A percentile compares a stretch with the other conserved stretches of the same genome.
phyloP scores from a whole-genome alignment of 768 basidiomycete genomes.

The Naganishia friedmannii region DNA sequence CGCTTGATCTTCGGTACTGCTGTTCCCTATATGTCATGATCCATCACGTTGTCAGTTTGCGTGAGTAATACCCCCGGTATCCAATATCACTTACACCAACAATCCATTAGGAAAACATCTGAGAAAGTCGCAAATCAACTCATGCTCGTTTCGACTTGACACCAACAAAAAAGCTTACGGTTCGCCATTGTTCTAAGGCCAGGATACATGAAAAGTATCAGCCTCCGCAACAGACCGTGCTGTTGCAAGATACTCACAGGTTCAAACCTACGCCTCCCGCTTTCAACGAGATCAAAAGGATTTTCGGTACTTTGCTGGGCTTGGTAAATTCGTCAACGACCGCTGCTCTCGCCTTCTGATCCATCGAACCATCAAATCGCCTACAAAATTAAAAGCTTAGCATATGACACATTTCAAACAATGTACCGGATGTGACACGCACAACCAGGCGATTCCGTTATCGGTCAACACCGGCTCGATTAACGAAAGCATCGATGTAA shows the following conservation, averaged over 20 bases:
- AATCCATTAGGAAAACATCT: slow-evolving; percentile 22
- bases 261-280: slow-evolving; percentile 92
- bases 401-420: no score
- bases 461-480: slow-evolving; percentile 48
- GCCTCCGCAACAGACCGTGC: not conserved
- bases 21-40: slow-evolving; percentile 14
- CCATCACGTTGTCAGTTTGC: not conserved
- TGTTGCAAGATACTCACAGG: slow-evolving; percentile 51
- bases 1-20: slow-evolving; percentile 51
- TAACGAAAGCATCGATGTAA: slow-evolving; percentile 39
- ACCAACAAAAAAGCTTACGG: slow-evolving; percentile 37
- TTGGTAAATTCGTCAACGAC: slow-evolving; percentile 75
- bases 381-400: slow-evolving; percentile 28
- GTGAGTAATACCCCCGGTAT: no score
- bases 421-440: slow-evolving; percentile 15
- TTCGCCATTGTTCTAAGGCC: slow-evolving; percentile 45
- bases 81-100: slow-evolving; percentile 10
- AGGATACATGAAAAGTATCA: slow-evolving; percentile 4
- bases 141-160: not conserved
- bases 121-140: not conserved
- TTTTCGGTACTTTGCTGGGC: slow-evolving; percentile 66
- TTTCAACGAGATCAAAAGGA: slow-evolving; percentile 54
- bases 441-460: slow-evolving; percentile 46
- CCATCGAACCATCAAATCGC: slow-evolving; percentile 91
- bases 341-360: slow-evolving; percentile 71